Evolutionary conservation across 2,329 filamentous ascomycete genomes (phyloP), one percentile per base, ranked within the genome.

Genomic region (Diplodia mutila): DNA sequence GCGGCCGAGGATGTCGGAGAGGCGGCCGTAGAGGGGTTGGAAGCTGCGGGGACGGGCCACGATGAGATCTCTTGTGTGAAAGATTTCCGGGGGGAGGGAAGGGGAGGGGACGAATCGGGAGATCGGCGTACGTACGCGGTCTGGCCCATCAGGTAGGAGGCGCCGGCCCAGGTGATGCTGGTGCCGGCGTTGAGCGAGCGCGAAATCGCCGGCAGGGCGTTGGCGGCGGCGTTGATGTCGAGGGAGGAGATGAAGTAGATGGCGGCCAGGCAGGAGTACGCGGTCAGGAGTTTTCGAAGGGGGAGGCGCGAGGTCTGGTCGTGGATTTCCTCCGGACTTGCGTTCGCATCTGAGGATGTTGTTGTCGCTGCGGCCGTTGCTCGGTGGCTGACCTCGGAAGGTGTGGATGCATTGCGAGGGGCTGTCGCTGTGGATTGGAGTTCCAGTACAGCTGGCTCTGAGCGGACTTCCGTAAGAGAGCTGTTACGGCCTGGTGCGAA

Each of bases 1-100:
- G 2, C 86, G 79, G 5, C 86, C 85, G 69, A 84, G 86, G 25
- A 87, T 79, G 66, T 86, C 80, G n/a, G 82, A 79, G 0, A 85
- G 69, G 69, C 87, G 84, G 0, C 83, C 84, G 57, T 82, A 83
- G 0, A 86, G 70, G 0, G 85, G 85, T 57, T 85, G 84, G 2
- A 85, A 75, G 2, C 42, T 46, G n/a, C n/a, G n/a, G n/a, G n/a
- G n/a, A n/a, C n/a, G n/a, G n/a, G n/a, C n/a, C n/a, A n/a, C n/a
- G n/a, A n/a, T n/a, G n/a, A n/a, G n/a, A 3, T 29, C 27, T 29
- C 6, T 29, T 29, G 3, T 29, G 27, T 5, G 14, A 16, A 39
- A 16, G 37, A 16, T 12, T 0, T 14, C 5, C 2, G 18, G 9
- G n/a, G 21, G 18, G 6, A 12, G 1, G n/a, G 7, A 46, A 2